Percentiles rank a stretch among this genome's conserved stretches.
Conservation (phyloP, 2,329 filamentous ascomycete genomes). For the Fusarium zealandicum region DNA sequence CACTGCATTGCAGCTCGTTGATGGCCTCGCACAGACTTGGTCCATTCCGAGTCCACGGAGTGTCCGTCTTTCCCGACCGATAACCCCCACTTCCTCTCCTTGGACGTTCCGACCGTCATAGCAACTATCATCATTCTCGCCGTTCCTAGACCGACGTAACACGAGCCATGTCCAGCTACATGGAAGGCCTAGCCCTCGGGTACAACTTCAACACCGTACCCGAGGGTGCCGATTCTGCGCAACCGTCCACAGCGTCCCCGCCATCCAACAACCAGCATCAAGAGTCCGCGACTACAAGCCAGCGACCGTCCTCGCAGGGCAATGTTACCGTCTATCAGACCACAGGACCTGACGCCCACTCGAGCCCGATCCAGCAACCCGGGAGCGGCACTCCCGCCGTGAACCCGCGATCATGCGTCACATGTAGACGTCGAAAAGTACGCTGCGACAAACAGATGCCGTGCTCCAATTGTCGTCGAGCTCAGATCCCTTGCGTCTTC, state of each 20-base stretch:
- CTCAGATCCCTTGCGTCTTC: slow-evolving; percentile 75
- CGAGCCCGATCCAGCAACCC: slow-evolving; percentile 46
- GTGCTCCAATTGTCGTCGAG: slow-evolving; percentile 76
- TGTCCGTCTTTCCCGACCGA: slow-evolving; percentile 19
- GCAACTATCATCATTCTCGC: slow-evolving; percentile 4
- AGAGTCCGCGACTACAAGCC: slow-evolving; percentile 25
- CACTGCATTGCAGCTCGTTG: slow-evolving; percentile 14
- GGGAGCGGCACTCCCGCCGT: slow-evolving; percentile 47
- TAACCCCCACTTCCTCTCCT: slow-evolving; percentile 8
- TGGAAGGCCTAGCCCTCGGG: slow-evolving; percentile 32
- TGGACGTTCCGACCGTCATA: background rate
- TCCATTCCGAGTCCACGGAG: slow-evolving; percentile 13
- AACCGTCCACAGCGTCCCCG: slow-evolving; percentile 35
- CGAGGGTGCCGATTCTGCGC: slow-evolving; percentile 32
- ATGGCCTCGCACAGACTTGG: slow-evolving; percentile 22
- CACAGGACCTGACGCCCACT: slow-evolving; percentile 50
- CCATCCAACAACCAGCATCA: slow-evolving; percentile 36
- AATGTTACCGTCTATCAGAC: slow-evolving; percentile 52
- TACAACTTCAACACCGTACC: slow-evolving; percentile 39
- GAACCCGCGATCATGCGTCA: slow-evolving; percentile 59
- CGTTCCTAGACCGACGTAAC: slow-evolving; percentile 21
- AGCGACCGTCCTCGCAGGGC: slow-evolving; percentile 36
- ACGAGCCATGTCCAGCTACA: slow-evolving; percentile 34
- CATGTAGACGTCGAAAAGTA: slow-evolving; percentile 67
- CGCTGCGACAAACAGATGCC: slow-evolving; percentile 81